Percentiles rank a stretch among this genome's conserved stretches.
Conservation (phyloP, 1,284 basidiomycete genomes). For the Abortiporus biennis region DNA sequence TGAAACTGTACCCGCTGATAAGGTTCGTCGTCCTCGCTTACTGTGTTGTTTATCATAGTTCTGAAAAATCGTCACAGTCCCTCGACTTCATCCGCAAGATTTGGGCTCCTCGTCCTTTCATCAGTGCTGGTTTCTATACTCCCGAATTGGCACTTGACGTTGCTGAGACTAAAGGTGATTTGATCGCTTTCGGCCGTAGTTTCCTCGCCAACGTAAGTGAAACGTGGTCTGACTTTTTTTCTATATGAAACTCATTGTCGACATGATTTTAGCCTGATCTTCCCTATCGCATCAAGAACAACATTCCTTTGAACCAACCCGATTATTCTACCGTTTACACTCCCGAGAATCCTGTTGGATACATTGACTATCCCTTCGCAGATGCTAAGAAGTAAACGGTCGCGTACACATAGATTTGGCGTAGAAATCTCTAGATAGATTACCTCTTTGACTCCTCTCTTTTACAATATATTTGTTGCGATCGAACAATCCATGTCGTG, state of each 20-base stretch:
- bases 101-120: conserved; percentile 19
- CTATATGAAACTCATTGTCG: not conserved
- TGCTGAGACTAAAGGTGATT: conserved; percentile 25
- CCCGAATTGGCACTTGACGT: conserved; percentile 16
- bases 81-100: conserved; percentile 23
- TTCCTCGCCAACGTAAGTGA: conserved; percentile 36
- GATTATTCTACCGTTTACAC: conserved; percentile 30
- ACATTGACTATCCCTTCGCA: conserved; percentile 34
- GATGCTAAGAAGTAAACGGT: not conserved
- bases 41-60: not conserved
- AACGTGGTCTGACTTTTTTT: not conserved
- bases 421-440: too few relatives aligned
- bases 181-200: conserved; percentile 39
- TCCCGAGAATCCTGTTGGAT: conserved; percentile 24
- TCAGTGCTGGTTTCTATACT: conserved; percentile 31
- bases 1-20: not conserved
- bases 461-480: not conserved
- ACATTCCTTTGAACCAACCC: conserved; percentile 26
- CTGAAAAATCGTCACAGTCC: conserved; percentile 10
- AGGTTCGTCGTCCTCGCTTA: not conserved
- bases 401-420: not conserved
- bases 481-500: not conserved
- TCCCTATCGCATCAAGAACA: conserved; percentile 28
- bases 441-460: not conserved
- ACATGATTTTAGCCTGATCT: conserved; percentile 35